Base-by-base conservation (phyloP, 805 yeast species). In the Vanderwaltozyma yarrowii region DNA sequence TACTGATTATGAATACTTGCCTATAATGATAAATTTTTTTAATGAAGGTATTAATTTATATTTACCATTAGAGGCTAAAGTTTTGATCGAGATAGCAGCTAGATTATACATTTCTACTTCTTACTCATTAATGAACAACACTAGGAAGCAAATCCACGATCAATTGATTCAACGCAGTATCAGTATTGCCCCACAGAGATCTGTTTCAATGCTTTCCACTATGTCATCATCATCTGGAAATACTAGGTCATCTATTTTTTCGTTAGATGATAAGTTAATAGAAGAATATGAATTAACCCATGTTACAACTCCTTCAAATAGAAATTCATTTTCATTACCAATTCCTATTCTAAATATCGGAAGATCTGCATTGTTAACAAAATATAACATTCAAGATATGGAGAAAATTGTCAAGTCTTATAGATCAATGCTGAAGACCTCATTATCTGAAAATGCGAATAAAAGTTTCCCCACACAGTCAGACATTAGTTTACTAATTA, bases 11-110 rank as follows among this genome's bases (percentile, higher is more conserved):
- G 61, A 58, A 19, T 64, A 78, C 29, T 61, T 87, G 33, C 75
- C 92, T 11, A 79, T 85, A 0, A 62, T 86, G 50, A 70, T 82
- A 32, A 82, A 82, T 51, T 81, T 86, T 53, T 78, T 84, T 52
- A 83, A 82, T 55, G 94, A 83, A 58, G 86, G 78, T 12, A 67
- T 78, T n/a, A 66, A 74, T n/a, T 51, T 57, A 11, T 66, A 57
- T 40, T 61, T 81, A 37, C 94, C 92, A 1, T 59, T 78, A 16
- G 89, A 82, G 45, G 66, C 82, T 3, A 73, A 74, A 58, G 68
- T 62, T 41, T 58, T 83, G 42, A 64, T 81, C 23, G 85, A 77
- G 41, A 58, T 74, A 2, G 78, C 82, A 2, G 76, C 88, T 0
- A 72, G 62, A 47, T 58, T 83, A 33, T 70, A 11, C 18, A 21